Base-by-base conservation (phyloP, 805 yeast genomes). In the Yarrowia sp. region DNA sequence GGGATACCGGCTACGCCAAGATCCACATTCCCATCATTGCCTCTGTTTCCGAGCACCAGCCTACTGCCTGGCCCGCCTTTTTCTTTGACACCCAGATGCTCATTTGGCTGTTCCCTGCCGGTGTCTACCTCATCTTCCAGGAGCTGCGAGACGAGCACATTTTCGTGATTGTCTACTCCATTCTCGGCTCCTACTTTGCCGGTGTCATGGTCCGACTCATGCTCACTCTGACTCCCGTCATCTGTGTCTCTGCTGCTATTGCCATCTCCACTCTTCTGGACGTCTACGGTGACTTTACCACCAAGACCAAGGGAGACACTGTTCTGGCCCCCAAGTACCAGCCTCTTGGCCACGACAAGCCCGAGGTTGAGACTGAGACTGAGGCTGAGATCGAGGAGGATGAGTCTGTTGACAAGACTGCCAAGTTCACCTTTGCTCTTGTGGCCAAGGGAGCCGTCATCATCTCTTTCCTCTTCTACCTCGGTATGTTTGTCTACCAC, bases 61-160 rank as follows among this genome's bases (percentile, higher is more conserved):
- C 99, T 70, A 94, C 98, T n/a, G 97, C 99, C 4, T 95, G 99
- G 99, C 97, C 98, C 11, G 87, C 98, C 12, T 96, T 95, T 79
- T 95, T 92, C 85, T 91, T 94, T 77, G 99, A 95, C 79, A 89
- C 95, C 65, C 91, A 88, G 75, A 86, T 94, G 83, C 83, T 95
- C 80, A 91, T 94, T 75, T 96, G 99, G 99, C 83, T 95, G 73
- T 95, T 95, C 91, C 99, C 99, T 67, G 98, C 93, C 7, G 99
- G 99, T 72, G 89, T 96, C 63, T 95, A 90, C 81, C 80, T 95
- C 73, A 84, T 94, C 73, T 90, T 95, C 85, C 90, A 90, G 79
- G 97, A 95, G 70, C 83, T 95, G 76, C 85, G 87, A 68, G 91
- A 95, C 77, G 98, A 93, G 81, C 97, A 94, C 73, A 90, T 95